Evolutionary conservation across 2,329 filamentous ascomycete species (phyloP).

Genomic region (Fusarium torreyae): DNA sequence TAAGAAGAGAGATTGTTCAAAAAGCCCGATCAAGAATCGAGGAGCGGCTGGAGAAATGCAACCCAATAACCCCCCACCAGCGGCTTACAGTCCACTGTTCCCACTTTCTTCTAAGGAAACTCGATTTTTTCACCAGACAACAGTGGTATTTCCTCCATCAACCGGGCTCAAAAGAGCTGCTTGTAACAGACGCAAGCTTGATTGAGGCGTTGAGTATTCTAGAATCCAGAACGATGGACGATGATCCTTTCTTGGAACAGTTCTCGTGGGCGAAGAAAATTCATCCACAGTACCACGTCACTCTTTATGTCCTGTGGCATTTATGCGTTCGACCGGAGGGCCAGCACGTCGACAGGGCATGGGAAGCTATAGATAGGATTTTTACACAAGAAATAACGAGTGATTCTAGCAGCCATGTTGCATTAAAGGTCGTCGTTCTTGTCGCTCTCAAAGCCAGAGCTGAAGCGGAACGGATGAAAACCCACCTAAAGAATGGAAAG

Average conservation of each 20-base stretch:
- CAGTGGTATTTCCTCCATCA: neutral
- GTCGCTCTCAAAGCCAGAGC: neutral
- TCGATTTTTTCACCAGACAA: conserved; percentile 7
- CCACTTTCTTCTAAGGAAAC: neutral
- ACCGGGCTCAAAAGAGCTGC: rapidly evolving
- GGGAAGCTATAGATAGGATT: neutral
- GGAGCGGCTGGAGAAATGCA: neutral
- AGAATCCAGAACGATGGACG: neutral
- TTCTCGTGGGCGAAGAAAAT: neutral
- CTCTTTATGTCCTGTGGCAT: conserved; percentile 5
- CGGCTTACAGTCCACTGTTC: conserved; percentile 3
- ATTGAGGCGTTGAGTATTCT: neutral
- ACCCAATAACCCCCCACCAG: neutral
- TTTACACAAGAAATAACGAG: neutral
- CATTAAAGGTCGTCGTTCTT: neutral
- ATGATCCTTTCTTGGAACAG: neutral
- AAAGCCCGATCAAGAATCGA: neutral
- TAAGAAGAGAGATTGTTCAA: neutral
- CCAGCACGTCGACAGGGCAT: neutral
- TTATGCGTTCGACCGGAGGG: neutral
- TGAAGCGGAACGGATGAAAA: neutral
- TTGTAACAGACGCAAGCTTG: neutral
- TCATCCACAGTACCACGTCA: neutral
- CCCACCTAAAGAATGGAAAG: no score
- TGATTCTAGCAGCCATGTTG: neutral